phyloP scores from a whole-genome alignment of 2,329 filamentous ascomycete genomes.

The Alternaria arbusti region DNA sequence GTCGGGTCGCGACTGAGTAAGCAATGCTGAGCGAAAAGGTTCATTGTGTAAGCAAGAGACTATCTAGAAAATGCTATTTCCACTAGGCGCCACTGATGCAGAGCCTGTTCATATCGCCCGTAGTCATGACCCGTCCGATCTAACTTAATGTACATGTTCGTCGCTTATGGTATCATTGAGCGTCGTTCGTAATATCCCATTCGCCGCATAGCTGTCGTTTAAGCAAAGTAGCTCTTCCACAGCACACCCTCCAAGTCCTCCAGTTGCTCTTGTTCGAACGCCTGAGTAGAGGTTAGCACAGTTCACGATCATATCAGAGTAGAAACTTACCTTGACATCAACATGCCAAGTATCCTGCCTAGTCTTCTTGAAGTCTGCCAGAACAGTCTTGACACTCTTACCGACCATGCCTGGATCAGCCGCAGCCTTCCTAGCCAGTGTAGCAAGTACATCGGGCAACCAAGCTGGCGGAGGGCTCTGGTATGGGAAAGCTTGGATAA shows the following conservation, averaged over 20 bases:
- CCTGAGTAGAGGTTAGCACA: slow-evolving; percentile 51
- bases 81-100: slow-evolving; percentile 6
- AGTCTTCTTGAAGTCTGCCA: slow-evolving; percentile 99
- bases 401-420: slow-evolving; percentile 91
- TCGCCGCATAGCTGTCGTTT: slow-evolving; percentile 9
- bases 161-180: not conserved
- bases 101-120: slow-evolving; percentile 3
- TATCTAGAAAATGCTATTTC: slow-evolving; percentile 5
- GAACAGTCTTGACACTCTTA: slow-evolving; percentile 90
- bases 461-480: slow-evolving; percentile 88
- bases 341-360: slow-evolving; percentile 98
- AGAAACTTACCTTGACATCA: slow-evolving; percentile 83
- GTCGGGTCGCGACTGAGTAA: slow-evolving; percentile 12
- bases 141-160: slow-evolving; percentile 14
- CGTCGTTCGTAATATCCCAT: not conserved
- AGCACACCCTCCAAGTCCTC: slow-evolving; percentile 95
- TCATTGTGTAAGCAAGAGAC: slow-evolving; percentile 3
- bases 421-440: slow-evolving; percentile 82
- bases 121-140: not conserved
- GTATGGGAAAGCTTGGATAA: slow-evolving; percentile 96
- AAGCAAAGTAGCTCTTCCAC: slow-evolving; percentile 99
- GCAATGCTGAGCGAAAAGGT: not conserved
- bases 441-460: slow-evolving; percentile 92
- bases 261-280: slow-evolving; percentile 87
- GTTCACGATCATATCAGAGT: not conserved